A percentile compares a stretch with the other conserved stretches of the same genome.
Conservation (phyloP, 441 rosid species). For the Populus hybrid region DNA sequence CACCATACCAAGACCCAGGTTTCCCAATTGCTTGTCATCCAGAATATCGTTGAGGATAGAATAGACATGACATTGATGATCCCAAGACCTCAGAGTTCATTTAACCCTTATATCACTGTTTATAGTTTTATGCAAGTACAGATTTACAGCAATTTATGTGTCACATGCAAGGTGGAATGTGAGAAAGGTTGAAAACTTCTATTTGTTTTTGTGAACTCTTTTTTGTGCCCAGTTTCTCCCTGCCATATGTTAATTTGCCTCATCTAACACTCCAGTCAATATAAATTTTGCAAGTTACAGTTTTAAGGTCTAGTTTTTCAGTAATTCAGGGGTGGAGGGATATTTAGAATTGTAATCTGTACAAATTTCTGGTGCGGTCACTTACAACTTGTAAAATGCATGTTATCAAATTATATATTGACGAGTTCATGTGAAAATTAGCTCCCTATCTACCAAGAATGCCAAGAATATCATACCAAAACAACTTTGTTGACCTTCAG, state of each 20-base stretch:
- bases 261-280: neutral
- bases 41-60: neutral
- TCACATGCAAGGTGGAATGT: neutral
- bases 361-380: neutral
- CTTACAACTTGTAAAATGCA: neutral
- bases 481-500: conserved; percentile 72
- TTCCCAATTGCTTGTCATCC: neutral
- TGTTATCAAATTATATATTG: neutral
- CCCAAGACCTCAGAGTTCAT: neutral
- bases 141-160: neutral
- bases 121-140: neutral
- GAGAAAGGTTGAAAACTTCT: neutral
- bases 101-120: neutral
- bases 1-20: neutral
- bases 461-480: conserved; percentile 43
- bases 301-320: neutral
- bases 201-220: neutral
- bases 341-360: neutral
- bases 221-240: neutral
- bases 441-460: conserved; percentile 1
- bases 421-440: neutral
- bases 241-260: neutral
- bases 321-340: neutral
- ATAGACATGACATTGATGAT: neutral
- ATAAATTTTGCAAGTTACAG: neutral